Evolutionary conservation across 2,329 filamentous ascomycete genomes (phyloP).

Genomic region (Dactylellina parvicollis): DNA sequence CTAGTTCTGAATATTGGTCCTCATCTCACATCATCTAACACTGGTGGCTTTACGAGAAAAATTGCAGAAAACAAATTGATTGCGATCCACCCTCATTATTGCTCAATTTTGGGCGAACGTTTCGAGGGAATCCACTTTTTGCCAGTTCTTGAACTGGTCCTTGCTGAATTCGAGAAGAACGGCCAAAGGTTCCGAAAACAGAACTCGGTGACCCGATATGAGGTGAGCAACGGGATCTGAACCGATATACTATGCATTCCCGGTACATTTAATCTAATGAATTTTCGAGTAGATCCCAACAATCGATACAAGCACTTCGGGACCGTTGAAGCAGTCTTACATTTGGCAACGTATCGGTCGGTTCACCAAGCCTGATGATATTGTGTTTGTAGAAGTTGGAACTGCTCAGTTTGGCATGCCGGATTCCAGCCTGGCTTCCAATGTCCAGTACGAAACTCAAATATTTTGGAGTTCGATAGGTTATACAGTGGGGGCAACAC

Average conservation of each 20-base stretch:
- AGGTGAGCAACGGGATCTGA: slow-evolving; percentile 29
- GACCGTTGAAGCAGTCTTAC: slow-evolving; percentile 61
- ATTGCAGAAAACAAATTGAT: slow-evolving; percentile 47
- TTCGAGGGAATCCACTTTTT: slow-evolving; percentile 55
- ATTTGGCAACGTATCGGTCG: slow-evolving; percentile 57
- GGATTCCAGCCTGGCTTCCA: slow-evolving; percentile 65
- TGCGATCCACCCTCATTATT: slow-evolving; percentile 53
- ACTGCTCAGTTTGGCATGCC: slow-evolving; percentile 69
- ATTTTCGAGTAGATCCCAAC: slow-evolving; percentile 35
- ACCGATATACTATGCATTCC: neutral
- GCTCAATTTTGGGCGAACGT: slow-evolving; percentile 56
- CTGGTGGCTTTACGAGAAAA: slow-evolving; percentile 41
- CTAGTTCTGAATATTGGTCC: slow-evolving; percentile 47
- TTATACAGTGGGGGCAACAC: slow-evolving; percentile 69
- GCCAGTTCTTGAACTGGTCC: slow-evolving; percentile 28
- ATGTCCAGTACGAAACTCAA: slow-evolving; percentile 65
- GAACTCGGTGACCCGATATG: slow-evolving; percentile 22
- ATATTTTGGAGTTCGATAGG: slow-evolving; percentile 71
- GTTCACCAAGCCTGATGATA: slow-evolving; percentile 58
- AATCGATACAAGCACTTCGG: slow-evolving; percentile 60
- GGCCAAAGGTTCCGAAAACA: slow-evolving; percentile 38
- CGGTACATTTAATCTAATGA: slow-evolving; percentile 35
- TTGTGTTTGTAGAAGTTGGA: slow-evolving; percentile 67
- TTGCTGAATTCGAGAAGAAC: slow-evolving; percentile 55
- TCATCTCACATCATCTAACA: slow-evolving; percentile 49